phyloP scores from a whole-genome alignment of 2,329 filamentous ascomycete genomes.

The Xylariaceae sp. region DNA sequence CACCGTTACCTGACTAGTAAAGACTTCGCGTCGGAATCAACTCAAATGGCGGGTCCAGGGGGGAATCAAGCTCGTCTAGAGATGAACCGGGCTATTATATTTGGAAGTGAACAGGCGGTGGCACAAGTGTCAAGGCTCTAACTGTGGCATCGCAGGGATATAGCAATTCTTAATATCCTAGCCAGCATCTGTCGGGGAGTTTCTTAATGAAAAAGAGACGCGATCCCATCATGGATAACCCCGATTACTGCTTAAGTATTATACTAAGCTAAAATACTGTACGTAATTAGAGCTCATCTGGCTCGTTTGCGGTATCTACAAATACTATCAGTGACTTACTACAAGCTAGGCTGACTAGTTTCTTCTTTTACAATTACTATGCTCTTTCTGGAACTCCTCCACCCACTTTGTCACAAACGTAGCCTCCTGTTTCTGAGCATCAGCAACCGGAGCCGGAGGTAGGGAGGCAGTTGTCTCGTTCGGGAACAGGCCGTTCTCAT shows the following conservation, averaged over 20 bases:
- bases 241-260: slow-evolving; percentile 1
- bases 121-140: slow-evolving; percentile 5
- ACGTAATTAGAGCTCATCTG: slow-evolving; percentile 18
- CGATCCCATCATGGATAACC: not conserved
- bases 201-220: not conserved
- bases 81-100: slow-evolving; percentile 23
- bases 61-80: slow-evolving; percentile 13
- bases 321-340: slow-evolving; percentile 21
- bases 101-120: slow-evolving; percentile 3
- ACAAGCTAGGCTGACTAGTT: slow-evolving; percentile 10
- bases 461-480: slow-evolving; percentile 65
- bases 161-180: too few relatives aligned
- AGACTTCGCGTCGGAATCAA: slow-evolving; percentile 29
- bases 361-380: slow-evolving; percentile 17
- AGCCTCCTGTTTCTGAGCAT: slow-evolving; percentile 63
- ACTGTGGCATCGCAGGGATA: too few relatives aligned
- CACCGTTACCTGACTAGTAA: slow-evolving; percentile 45
- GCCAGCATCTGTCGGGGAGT: too few relatives aligned
- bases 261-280: slow-evolving; percentile 3
- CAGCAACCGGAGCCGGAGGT: slow-evolving; percentile 63
- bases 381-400: slow-evolving; percentile 56
- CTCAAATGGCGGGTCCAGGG: too few relatives aligned
- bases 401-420: slow-evolving; percentile 72
- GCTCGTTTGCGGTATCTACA: slow-evolving; percentile 26
- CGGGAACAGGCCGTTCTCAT: slow-evolving; percentile 70